Evolutionary conservation across 2,329 filamentous ascomycete genomes (phyloP).

Genomic region (Paecilomyces formosus): DNA sequence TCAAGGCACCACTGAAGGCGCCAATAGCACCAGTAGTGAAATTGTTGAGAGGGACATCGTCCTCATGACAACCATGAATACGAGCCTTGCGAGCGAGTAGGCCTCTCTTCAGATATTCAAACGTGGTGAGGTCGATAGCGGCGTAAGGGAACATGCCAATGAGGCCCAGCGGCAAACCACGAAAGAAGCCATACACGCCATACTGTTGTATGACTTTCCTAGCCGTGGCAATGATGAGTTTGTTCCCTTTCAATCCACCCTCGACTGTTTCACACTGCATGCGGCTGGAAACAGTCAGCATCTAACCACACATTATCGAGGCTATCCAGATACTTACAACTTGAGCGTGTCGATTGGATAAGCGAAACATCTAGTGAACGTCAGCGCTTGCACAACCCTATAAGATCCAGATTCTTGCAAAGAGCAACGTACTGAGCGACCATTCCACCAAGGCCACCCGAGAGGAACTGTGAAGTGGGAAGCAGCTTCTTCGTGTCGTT

Average conservation of each 20-base stretch:
- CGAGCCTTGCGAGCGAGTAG: constrained; percentile 66
- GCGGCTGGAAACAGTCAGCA: constrained; percentile 41
- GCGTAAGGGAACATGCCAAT: constrained; percentile 97
- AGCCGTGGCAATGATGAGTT: constrained; percentile 73
- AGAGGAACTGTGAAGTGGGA: constrained; percentile 79
- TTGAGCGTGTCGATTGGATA: constrained; percentile 73
- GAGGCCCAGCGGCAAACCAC: constrained; percentile 86
- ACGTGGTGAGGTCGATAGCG: constrained; percentile 91
- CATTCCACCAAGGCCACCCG: constrained; percentile 88
- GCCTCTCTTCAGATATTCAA: constrained; percentile 79
- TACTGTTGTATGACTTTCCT: constrained; percentile 77
- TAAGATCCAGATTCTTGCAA: constrained; percentile 1
- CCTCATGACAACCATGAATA: constrained; percentile 64
- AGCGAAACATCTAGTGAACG: constrained; percentile 62
- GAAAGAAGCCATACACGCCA: constrained; percentile 72
- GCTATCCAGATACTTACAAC: constrained; percentile 42
- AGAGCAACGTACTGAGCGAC: constrained; percentile 65
- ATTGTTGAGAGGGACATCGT: constrained; percentile 73
- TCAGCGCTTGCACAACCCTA: constrained; percentile 13
- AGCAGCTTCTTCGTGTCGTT: constrained; percentile 71
- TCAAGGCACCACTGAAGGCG: constrained; percentile 82
- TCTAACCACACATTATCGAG: constrained; percentile 2
- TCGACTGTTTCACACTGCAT: constrained; percentile 93
- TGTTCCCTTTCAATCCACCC: constrained; percentile 75
- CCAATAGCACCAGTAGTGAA: constrained; percentile 83